Evolutionary conservation across 2,329 filamentous ascomycete genomes (phyloP).

Genomic region (Botrytis medusae): DNA sequence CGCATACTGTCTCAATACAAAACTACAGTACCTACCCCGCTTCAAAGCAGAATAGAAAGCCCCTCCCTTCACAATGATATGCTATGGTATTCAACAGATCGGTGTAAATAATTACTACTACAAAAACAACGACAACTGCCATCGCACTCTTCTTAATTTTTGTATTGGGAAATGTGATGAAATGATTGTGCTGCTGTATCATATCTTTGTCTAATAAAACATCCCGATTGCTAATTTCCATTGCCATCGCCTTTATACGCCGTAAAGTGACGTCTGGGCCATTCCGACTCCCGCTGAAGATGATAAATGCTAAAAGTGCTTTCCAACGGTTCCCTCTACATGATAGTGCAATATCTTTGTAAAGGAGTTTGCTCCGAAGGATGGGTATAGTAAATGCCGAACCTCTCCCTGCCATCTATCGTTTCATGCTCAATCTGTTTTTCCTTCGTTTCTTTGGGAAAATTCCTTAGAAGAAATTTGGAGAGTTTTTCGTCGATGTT

Average conservation of each 20-base stretch:
- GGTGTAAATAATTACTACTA: not conserved
- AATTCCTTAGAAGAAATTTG: constrained; percentile 72
- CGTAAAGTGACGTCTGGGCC: not conserved
- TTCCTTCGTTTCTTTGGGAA: constrained; percentile 67
- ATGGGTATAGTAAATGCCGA: constrained; percentile 62
- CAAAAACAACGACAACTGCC: not conserved
- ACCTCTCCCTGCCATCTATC: constrained; percentile 71
- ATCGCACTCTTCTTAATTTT: not conserved
- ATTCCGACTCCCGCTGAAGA: not conserved
- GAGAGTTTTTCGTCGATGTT: constrained; percentile 69
- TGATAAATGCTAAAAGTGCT: not conserved
- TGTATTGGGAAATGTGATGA: not conserved
- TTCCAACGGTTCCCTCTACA: constrained; percentile 44
- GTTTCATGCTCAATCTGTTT: constrained; percentile 72
- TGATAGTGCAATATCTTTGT: constrained; percentile 57
- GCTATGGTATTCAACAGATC: not conserved
- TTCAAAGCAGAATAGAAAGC: not conserved
- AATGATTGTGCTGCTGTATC: not conserved
- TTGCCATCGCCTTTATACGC: not conserved
- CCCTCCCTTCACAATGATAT: not conserved
- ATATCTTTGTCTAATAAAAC: not conserved
- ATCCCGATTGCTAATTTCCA: not conserved
- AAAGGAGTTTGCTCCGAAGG: constrained; percentile 33
- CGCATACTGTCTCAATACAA: not conserved
- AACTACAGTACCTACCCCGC: not conserved